A percentile compares a stretch with the other conserved stretches of the same genome.
Conservation (phyloP, 1,284 basidiomycete species). For the Leccinum cinnamomeum region DNA sequence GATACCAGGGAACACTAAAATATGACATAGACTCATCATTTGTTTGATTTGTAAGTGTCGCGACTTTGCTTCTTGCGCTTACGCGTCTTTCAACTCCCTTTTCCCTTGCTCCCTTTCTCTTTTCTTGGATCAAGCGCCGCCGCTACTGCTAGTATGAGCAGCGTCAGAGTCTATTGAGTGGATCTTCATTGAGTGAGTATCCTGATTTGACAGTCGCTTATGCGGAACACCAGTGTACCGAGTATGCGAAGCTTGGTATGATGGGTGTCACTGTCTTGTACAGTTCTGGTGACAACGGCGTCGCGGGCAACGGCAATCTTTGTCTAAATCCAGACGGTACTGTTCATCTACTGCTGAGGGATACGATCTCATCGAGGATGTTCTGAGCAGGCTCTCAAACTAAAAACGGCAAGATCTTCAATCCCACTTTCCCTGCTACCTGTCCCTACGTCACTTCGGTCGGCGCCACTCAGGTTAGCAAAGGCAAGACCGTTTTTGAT, state of each 20-base stretch:
- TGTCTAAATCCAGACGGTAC: constrained; percentile 46
- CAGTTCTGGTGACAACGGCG: constrained; percentile 53
- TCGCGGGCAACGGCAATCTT: constrained; percentile 40
- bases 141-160: too few relatives aligned
- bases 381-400: constrained; percentile 13
- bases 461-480: constrained; percentile 47
- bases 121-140: too few relatives aligned
- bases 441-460: constrained; percentile 50
- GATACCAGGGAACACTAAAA: too few relatives aligned
- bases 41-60: too few relatives aligned
- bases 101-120: too few relatives aligned
- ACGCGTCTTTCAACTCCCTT: too few relatives aligned
- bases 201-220: constrained; percentile 43
- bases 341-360: neutral
- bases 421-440: constrained; percentile 45
- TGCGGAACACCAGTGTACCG: constrained; percentile 52
- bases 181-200: too few relatives aligned
- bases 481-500: constrained; percentile 34
- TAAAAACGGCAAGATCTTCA: constrained; percentile 42
- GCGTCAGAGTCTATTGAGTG: too few relatives aligned
- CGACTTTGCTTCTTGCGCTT: too few relatives aligned
- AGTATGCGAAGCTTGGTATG: constrained; percentile 53
- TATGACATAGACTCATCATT: too few relatives aligned
- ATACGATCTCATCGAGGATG: neutral
- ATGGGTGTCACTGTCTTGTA: constrained; percentile 52